Evolutionary conservation across 2,329 filamentous ascomycete species (phyloP).

Genomic region (Magnaporthiopsis rhizophila): DNA sequence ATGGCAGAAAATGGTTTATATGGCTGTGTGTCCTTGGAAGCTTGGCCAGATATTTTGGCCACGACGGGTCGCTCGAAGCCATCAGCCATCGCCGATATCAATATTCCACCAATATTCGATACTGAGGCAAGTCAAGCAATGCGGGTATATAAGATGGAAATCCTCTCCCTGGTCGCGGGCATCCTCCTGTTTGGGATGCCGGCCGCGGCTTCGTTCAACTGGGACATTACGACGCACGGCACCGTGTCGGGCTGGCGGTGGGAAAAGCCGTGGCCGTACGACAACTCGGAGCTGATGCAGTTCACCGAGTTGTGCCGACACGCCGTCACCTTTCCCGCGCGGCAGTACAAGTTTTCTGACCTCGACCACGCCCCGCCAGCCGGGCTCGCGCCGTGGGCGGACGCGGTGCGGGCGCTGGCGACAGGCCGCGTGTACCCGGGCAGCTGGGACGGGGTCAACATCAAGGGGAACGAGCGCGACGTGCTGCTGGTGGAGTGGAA

Average conservation of each 20-base stretch:
- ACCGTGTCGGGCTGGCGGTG: conserved; percentile 22
- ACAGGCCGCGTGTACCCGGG: conserved; percentile 25
- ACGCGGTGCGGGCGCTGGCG: conserved; percentile 20
- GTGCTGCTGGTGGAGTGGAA: conserved; percentile 28
- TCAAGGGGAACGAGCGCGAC: conserved; percentile 28
- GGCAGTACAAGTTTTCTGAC: conserved; percentile 22
- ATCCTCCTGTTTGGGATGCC: not conserved
- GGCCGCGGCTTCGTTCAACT: conserved; percentile 15
- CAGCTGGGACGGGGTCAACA: conserved; percentile 33
- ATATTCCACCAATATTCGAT: too few relatives aligned
- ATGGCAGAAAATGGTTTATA: too few relatives aligned
- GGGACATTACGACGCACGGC: conserved; percentile 20
- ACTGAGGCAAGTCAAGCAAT: too few relatives aligned
- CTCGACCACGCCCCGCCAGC: conserved; percentile 14
- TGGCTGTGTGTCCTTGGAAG: fast-evolving
- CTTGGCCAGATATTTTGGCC: too few relatives aligned
- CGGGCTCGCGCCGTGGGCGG: conserved; percentile 19
- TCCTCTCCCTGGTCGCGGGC: not conserved
- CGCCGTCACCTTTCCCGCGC: conserved; percentile 19
- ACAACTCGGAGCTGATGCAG: conserved; percentile 19
- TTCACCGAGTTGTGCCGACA: conserved; percentile 21
- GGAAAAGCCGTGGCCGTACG: conserved; percentile 22
- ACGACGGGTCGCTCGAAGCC: too few relatives aligned
- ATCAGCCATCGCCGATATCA: too few relatives aligned
- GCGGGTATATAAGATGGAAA: not conserved